Conservation (phyloP, 192 early-diverging fungal genomes). For the Funneliformis geosporum region DNA sequence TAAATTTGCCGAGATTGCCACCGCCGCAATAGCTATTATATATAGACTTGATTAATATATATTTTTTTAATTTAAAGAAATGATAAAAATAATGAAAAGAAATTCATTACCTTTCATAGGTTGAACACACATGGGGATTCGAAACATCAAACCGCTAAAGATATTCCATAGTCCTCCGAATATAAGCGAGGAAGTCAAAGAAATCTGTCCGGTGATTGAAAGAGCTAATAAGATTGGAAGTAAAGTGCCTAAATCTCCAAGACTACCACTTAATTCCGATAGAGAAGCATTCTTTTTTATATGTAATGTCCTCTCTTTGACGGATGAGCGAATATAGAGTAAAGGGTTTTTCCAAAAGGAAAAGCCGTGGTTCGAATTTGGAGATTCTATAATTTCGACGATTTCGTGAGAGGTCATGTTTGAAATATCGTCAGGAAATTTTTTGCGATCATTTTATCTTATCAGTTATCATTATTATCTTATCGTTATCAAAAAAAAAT, state of each 20-base stretch:
- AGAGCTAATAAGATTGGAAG: slow-evolving; percentile 87
- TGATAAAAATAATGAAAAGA: slow-evolving; percentile 9
- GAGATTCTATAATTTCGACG: neutral
- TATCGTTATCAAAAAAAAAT: too few relatives aligned
- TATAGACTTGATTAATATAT: slow-evolving; percentile 6
- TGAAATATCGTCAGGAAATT: slow-evolving; percentile 9
- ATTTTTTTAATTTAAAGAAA: neutral
- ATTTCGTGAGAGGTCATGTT: slow-evolving; percentile 27
- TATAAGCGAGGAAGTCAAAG: slow-evolving; percentile 75
- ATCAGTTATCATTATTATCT: too few relatives aligned
- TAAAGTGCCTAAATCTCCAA: slow-evolving; percentile 81
- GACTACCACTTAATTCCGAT: slow-evolving; percentile 61
- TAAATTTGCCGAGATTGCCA: slow-evolving; percentile 73
- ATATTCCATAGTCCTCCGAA: slow-evolving; percentile 93
- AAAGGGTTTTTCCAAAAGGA: slow-evolving; percentile 14
- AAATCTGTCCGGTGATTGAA: slow-evolving; percentile 68
- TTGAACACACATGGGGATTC: slow-evolving; percentile 88
- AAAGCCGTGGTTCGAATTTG: neutral
- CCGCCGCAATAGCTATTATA: slow-evolving; percentile 71
- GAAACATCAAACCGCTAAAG: slow-evolving; percentile 70
- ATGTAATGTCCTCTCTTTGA: slow-evolving; percentile 19
- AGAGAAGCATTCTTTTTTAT: slow-evolving; percentile 16
- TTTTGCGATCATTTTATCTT: neutral
- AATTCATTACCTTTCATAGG: slow-evolving; percentile 79
- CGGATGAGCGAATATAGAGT: slow-evolving; percentile 7